A percentile compares a stretch with the other conserved stretches of the same genome.
Evolutionary conservation across 306 rosid genomes (phyloP).

Genomic region (Acacia acuminata): DNA sequence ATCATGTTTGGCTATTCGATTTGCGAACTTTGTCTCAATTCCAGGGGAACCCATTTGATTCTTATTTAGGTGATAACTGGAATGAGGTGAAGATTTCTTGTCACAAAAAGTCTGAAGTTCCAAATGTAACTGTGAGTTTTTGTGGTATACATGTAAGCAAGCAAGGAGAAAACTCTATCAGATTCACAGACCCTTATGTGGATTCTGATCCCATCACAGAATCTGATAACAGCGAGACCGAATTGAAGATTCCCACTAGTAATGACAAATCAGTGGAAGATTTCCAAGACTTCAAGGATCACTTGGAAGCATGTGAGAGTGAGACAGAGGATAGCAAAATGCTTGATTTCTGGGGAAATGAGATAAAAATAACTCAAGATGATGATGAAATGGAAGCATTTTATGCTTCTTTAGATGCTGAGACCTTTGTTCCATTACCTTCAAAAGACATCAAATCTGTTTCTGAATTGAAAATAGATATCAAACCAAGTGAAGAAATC

Average conservation of each 20-base stretch:
- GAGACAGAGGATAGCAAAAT: neutral
- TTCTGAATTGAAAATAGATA: conserved; percentile 11
- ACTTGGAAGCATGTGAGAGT: neutral
- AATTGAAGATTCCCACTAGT: neutral
- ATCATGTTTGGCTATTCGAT: conserved; percentile 40
- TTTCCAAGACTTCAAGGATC: neutral
- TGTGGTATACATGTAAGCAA: conserved; percentile 31
- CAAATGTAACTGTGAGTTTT: conserved; percentile 38
- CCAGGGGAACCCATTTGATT: conserved; percentile 9
- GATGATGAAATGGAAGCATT: conserved; percentile 36
- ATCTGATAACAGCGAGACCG: conserved; percentile 13
- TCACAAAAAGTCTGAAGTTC: conserved; percentile 9
- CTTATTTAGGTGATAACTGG: conserved; percentile 28
- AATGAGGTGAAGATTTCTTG: conserved; percentile 36
- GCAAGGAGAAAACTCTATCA: conserved; percentile 20
- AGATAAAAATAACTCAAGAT: neutral
- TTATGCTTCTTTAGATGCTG: conserved; percentile 35
- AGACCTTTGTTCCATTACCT: conserved; percentile 7
- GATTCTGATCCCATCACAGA: conserved; percentile 4
- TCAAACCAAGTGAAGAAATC: conserved; percentile 25
- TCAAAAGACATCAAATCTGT: neutral
- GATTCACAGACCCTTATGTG: conserved; percentile 26
- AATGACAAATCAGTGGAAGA: neutral
- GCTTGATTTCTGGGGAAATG: neutral
- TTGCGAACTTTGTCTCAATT: conserved; percentile 12